Evolutionary conservation across 495 filamentous ascomycete genomes (phyloP).

Genomic region (Penicillium canariense): DNA sequence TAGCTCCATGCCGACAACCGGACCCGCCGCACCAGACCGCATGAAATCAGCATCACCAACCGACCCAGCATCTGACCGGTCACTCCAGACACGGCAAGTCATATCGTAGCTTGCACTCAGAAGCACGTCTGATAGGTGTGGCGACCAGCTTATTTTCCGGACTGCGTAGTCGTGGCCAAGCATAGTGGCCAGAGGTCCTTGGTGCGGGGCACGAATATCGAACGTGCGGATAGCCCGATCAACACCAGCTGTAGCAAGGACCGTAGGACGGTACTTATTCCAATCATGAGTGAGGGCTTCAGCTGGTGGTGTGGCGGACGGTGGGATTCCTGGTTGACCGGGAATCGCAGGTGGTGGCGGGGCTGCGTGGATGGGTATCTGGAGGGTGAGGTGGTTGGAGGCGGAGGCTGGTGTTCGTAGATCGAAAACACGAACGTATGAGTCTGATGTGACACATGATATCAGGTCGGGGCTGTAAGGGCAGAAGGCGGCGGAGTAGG

Average conservation of each 20-base stretch:
- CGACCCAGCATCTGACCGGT: conserved; percentile 56
- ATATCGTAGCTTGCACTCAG: conserved; percentile 94
- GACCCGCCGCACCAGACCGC: conserved; percentile 35
- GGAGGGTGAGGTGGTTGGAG: conserved; percentile 74
- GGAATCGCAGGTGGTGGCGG: conserved; percentile 42
- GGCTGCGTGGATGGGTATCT: conserved; percentile 73
- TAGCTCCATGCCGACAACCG: conserved; percentile 62
- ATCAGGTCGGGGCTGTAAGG: conserved; percentile 77
- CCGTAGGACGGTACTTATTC: conserved; percentile 90
- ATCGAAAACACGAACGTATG: conserved; percentile 84
- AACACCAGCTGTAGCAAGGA: conserved; percentile 87
- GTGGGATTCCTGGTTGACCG: conserved; percentile 32
- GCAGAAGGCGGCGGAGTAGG: conserved; percentile 79
- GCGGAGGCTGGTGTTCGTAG: conserved; percentile 76
- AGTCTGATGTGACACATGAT: conserved; percentile 80
- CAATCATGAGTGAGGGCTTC: conserved; percentile 95
- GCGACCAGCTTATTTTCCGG: conserved; percentile 80
- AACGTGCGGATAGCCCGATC: conserved; percentile 83
- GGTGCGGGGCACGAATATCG: conserved; percentile 71
- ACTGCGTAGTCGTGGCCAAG: conserved; percentile 90
- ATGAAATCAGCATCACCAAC: conserved; percentile 45
- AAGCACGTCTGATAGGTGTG: conserved; percentile 81
- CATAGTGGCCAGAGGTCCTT: conserved; percentile 69
- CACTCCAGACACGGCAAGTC: conserved; percentile 91
- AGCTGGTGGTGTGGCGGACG: conserved; percentile 46